Evolutionary conservation across 495 filamentous ascomycete genomes (phyloP), one percentile per base, ranked within the genome.

Genomic region (Astrocystis sublimbata): DNA sequence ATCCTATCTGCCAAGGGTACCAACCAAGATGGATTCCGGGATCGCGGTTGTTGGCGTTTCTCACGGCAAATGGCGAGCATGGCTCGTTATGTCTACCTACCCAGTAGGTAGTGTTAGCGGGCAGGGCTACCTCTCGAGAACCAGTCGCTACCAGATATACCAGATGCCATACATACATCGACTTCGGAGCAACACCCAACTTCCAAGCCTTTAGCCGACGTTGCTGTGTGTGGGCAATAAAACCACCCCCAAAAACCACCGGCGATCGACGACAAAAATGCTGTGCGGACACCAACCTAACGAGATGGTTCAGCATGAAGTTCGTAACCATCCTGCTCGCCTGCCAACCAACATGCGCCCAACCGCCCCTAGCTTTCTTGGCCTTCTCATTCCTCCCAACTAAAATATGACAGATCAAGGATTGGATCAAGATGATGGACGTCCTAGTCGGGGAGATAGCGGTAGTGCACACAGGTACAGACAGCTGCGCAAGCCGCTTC

Each of bases 361-460:
- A 17, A 19, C 54, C 4, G 30, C 26, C 54, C 54, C 36, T 57
- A 40, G 56, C 56, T 38, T 40, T 50, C 56, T 59, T 59, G 56
- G 56, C 56, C 30, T 36, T 47, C 43, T 47, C 45, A 17, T 12
- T 19, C 50, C 33, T 50, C 15, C 50, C 45, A 17, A 41, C 56
- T 50, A 49, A 59, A 59, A 49, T 59, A 49, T 59, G 56, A 59
- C 56, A 59, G 47, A 30, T 50, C 56, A 49, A 50, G 56, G 56
- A 49, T 59, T n/a, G n/a, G n/a, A n/a, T n/a, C n/a, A n/a, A n/a
- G n/a, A n/a, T n/a, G n/a, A n/a, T n/a, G n/a, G n/a, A n/a, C n/a
- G n/a, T n/a, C n/a, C n/a, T n/a, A n/a, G n/a, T n/a, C n/a, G n/a
- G n/a, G n/a, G n/a, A n/a, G n/a, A n/a, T n/a, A n/a, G n/a, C n/a